Evolutionary conservation across 495 filamentous ascomycete genomes (phyloP).

Genomic region (Penicillium manginii): DNA sequence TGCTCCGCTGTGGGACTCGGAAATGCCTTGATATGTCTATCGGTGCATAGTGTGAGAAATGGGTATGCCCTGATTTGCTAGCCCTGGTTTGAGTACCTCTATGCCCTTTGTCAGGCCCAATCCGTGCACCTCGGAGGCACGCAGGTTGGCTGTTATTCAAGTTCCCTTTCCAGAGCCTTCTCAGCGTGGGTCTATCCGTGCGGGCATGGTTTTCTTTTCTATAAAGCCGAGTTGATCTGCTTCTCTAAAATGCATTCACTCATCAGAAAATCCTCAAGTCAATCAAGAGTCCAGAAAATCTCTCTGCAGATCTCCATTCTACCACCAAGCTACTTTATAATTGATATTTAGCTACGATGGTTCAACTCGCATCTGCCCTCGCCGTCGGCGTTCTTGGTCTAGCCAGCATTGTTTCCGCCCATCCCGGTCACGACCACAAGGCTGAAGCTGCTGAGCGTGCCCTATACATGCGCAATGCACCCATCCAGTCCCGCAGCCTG

Average conservation of each 20-base stretch:
- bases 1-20: constrained; percentile 16
- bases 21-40: not conserved
- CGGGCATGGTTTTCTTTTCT: not conserved
- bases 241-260: not conserved
- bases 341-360: constrained; percentile 18
- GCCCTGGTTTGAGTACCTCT: not conserved
- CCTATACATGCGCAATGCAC: constrained; percentile 39
- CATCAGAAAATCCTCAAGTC: constrained; percentile 1
- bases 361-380: constrained; percentile 23
- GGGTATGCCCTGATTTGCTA: constrained; percentile 10
- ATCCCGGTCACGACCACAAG: constrained; percentile 53
- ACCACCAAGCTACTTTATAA: not conserved
- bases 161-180: not conserved
- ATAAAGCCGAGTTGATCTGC: constrained; percentile 3
- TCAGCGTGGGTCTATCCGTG: not conserved
- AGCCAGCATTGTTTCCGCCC: constrained; percentile 33
- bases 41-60: constrained; percentile 9
- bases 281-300: not conserved
- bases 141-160: not conserved
- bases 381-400: constrained; percentile 22
- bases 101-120: constrained; percentile 12
- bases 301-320: not conserved
- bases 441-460: constrained; percentile 51
- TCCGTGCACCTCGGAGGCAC: not conserved
- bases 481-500: constrained; percentile 42